Percentiles rank a stretch among this genome's conserved stretches.
phyloP scores from a whole-genome alignment of 371 early-diverging fungal genomes.

The Fennellomyces sp. region DNA sequence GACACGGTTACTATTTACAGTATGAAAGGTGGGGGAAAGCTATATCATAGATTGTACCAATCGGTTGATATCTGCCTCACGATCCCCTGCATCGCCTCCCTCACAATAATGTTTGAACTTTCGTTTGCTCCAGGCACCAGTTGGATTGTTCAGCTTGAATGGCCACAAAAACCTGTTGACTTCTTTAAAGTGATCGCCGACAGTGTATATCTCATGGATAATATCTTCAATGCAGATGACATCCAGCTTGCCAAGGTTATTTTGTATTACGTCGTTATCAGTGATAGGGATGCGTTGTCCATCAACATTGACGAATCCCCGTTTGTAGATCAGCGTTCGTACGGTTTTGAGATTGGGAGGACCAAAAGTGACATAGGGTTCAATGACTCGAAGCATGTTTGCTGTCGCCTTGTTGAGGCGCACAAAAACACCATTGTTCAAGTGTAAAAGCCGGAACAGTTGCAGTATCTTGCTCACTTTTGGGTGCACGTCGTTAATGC shows the following conservation, averaged over 20 bases:
- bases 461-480: constrained; percentile 98
- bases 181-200: constrained; percentile 81
- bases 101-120: constrained; percentile 96
- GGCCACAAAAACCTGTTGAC: constrained; percentile 99
- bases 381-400: constrained; percentile 96
- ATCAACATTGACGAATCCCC: constrained; percentile 96
- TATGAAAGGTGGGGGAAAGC: too few relatives aligned
- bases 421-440: constrained; percentile 98
- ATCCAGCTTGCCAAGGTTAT: constrained; percentile 88
- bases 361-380: constrained; percentile 97
- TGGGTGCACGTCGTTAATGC: constrained; percentile 96
- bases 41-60: constrained; percentile 94
- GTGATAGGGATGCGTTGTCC: constrained; percentile 93
- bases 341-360: constrained; percentile 97
- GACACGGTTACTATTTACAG: too few relatives aligned
- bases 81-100: constrained; percentile 98
- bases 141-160: constrained; percentile 97
- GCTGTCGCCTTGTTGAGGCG: constrained; percentile 96
- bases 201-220: constrained; percentile 98
- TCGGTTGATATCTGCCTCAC: constrained; percentile 94
- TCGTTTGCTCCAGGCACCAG: constrained; percentile 91
- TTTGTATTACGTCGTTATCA: constrained; percentile 94
- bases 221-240: constrained; percentile 98
- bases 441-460: constrained; percentile 95
- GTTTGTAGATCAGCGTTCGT: constrained; percentile 98